Conservation (phyloP, 2,329 filamentous ascomycete species). For the Rhexocercosporidium sp. region DNA sequence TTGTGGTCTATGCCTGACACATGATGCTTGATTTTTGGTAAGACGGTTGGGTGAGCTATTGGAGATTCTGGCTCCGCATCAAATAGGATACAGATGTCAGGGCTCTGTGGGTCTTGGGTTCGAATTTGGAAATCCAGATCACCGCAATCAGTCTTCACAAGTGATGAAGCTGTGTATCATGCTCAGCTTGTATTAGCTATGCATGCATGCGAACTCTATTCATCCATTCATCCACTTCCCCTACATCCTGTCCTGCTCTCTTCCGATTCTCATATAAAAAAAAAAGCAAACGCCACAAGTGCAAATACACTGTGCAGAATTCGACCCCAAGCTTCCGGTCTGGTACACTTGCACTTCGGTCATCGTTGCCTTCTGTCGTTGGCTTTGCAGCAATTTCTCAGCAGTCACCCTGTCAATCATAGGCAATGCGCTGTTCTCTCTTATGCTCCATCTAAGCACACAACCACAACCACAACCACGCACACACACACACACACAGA, state of each 20-base stretch:
- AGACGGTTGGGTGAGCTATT: neutral
- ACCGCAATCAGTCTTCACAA: neutral
- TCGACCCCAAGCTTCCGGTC: neutral
- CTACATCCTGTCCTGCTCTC: neutral
- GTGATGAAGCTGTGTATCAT: neutral
- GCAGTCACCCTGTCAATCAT: too few relatives aligned
- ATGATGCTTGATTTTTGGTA: too few relatives aligned
- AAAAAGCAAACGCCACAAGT: neutral
- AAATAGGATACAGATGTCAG: too few relatives aligned
- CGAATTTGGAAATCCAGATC: neutral
- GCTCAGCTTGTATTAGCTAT: neutral
- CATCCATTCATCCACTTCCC: neutral
- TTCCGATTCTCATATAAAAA: neutral
- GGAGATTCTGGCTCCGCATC: neutral
- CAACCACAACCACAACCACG: too few relatives aligned
- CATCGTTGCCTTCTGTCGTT: too few relatives aligned
- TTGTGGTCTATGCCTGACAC: conserved; percentile 25
- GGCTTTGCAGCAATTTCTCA: too few relatives aligned
- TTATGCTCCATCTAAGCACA: neutral
- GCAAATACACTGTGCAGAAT: neutral
- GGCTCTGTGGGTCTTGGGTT: neutral
- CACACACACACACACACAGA: too few relatives aligned
- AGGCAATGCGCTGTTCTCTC: neutral
- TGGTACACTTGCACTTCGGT: too few relatives aligned
- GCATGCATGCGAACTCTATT: neutral